Evolutionary conservation across 2,329 filamentous ascomycete genomes (phyloP), one percentile per base, ranked within the genome.

Genomic region (Diaporthe batatas): DNA sequence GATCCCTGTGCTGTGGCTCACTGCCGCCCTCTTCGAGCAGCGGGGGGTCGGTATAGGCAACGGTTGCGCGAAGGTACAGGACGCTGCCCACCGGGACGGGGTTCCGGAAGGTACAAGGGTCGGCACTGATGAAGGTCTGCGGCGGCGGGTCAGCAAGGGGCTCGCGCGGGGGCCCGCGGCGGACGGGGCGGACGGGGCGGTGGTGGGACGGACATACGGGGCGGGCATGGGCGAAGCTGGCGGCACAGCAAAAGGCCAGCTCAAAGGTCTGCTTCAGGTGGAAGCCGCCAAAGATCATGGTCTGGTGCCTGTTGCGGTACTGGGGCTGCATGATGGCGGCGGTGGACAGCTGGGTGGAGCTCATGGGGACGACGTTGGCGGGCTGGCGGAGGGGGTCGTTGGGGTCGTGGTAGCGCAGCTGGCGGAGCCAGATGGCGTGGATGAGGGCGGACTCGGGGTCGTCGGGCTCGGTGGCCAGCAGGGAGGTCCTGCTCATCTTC

Each of bases 251-350:
- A 82, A 94, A 94, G 1, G 92, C 92, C 8, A 94, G 86, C 81
- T 94, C 92, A 77, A 94, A 94, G 0, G 91, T 92, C 78, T 93
- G 90, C 79, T 93, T 93, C 14, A 94, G 85, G 14, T 94, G 87
- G 79, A 92, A 94, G 18, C 92, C 92, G 68, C 92, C 92, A 77
- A 94, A 94, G 70, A 94, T 93, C 92, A 94, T 93, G 80, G 92
- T 93, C 77, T 92, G 91, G 80, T 94, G 91, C 2, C 82, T 79
- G 75, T 74, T 74, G n/a, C 73, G 55, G 51, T 74, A 72, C 67
- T 74, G 91, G 0, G 92, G 92, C 79, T 94, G 92, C 92, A 94
- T 94, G 76, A 94, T 93, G 76, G 88, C 89, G 14, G 92, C 91
- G 2, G 91, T 82, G n/a, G 79, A 79, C 7, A 84, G 91, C 77